phyloP scores from a whole-genome alignment of 23 red algal species.

The Gracilariopsis chorda region DNA sequence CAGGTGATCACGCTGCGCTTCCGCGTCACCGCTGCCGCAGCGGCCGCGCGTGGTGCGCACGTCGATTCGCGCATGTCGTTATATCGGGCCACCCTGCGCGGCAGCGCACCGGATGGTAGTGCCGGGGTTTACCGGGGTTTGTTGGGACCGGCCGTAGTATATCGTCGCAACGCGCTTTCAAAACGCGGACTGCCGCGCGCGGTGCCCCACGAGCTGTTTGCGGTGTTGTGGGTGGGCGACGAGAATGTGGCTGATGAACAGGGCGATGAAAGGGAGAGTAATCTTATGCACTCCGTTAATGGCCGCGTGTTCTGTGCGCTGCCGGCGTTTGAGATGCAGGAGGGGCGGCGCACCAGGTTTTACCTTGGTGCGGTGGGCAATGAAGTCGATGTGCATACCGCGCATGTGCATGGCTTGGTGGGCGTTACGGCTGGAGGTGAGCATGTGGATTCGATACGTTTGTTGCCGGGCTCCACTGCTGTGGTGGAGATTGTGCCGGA shows the following conservation, averaged over 20 bases:
- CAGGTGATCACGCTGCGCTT: neutral
- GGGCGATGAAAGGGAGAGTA: slow-evolving; percentile 12
- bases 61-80: neutral
- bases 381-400: slow-evolving; percentile 49
- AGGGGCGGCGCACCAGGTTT: neutral
- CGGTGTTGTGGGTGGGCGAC: slow-evolving; percentile 16
- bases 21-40: neutral
- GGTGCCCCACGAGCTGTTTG: neutral
- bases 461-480: slow-evolving; percentile 35
- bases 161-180: neutral
- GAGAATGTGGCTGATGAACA: neutral
- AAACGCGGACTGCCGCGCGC: neutral
- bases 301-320: slow-evolving; percentile 31
- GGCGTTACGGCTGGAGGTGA: slow-evolving; percentile 10
- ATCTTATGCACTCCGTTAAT: slow-evolving; percentile 50
- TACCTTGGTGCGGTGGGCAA: slow-evolving; percentile 29
- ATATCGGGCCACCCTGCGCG: neutral
- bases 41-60: neutral
- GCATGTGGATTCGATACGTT: slow-evolving; percentile 8
- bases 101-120: neutral
- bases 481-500: slow-evolving; percentile 14
- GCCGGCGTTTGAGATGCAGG: neutral
- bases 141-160: neutral
- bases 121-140: slow-evolving; percentile 11
- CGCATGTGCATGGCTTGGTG: slow-evolving; percentile 35